Evolutionary conservation across 768 basidiomycete genomes (phyloP), one percentile per base, ranked within the genome.

Genomic region (Suillus decipiens): DNA sequence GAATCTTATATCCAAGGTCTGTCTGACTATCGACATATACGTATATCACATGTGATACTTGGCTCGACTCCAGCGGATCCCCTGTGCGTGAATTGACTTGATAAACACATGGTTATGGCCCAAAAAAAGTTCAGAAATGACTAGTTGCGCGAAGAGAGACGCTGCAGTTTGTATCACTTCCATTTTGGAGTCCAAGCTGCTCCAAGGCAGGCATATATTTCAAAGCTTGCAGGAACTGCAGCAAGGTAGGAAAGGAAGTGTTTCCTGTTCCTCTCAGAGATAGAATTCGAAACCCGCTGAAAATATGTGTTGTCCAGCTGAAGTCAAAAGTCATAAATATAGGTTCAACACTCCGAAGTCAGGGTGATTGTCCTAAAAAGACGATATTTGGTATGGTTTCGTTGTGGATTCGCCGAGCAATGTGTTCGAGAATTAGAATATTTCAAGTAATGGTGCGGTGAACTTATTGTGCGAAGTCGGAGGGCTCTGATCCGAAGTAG

Each of bases 251-350:
- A 74, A 68, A 33, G 70, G 17, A 64, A 7, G 66, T 54, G 11
- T 39, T 17, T 22, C 71, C 63, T 8, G 77, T 68, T 63, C 77
- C 64, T 47, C 75, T 67, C 8, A 82, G 63, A 53, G 73, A 76
- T 24, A 83, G 71, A 60, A 73, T 71, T 17, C 73, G 75, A 9
- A 83, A 73, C 59, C 72, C 71, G 50, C 59, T 60, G 36, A 82
- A 68, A 15, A 79, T 28, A 3, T 72, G 64, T 1, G 76, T 78
- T n/a, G 74, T 70, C 77, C 80, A 78, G 5, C 71, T 65, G 56
- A 81, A 67, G 42, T 71, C 69, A 61, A 77, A 76, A 31, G 72
- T 68, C 19, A 60, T 69, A n/a, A n/a, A n/a, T n/a, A n/a, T n/a
- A 1, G 83, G 67, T 61, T 79, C 75, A 17, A 82, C 64, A 28